phyloP scores from a whole-genome alignment of 345 rosid species.

The Punica granatum region DNA sequence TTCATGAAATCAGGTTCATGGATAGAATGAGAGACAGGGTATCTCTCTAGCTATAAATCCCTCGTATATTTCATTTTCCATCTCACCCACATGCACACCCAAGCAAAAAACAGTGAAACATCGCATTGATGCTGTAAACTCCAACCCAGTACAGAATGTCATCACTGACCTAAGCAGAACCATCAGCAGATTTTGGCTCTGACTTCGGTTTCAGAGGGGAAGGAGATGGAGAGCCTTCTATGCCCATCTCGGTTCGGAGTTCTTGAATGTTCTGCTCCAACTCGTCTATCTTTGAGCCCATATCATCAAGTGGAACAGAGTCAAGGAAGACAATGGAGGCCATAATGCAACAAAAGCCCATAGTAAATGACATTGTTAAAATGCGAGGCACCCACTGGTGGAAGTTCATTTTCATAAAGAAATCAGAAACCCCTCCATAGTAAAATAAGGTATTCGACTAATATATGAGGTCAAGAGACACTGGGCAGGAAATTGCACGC shows the following conservation, averaged over 20 bases:
- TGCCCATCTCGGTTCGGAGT: conserved; percentile 69
- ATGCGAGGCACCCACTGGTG: background rate
- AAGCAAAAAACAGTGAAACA: background rate
- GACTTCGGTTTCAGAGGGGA: conserved; percentile 34
- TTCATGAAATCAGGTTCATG: background rate
- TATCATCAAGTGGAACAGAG: conserved; percentile 74
- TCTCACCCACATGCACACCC: background rate
- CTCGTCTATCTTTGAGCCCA: conserved; percentile 74
- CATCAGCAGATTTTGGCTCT: conserved; percentile 33
- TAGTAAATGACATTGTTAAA: background rate
- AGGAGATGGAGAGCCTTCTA: conserved; percentile 67
- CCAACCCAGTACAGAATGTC: background rate
- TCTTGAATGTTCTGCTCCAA: conserved; percentile 82
- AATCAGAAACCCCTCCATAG: background rate
- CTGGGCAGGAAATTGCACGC: background rate
- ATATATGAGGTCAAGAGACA: background rate
- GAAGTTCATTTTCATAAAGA: too few species aligned
- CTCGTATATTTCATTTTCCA: background rate
- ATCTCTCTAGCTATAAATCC: background rate
- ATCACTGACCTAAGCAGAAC: conserved; percentile 1
- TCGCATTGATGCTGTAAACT: background rate
- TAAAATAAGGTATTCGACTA: background rate
- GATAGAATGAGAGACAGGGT: background rate
- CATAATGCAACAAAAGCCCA: background rate
- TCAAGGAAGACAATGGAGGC: conserved; percentile 49